Evolutionary conservation across 345 rosid species (phyloP).

Genomic region (Cardiospermum halicacabum): DNA sequence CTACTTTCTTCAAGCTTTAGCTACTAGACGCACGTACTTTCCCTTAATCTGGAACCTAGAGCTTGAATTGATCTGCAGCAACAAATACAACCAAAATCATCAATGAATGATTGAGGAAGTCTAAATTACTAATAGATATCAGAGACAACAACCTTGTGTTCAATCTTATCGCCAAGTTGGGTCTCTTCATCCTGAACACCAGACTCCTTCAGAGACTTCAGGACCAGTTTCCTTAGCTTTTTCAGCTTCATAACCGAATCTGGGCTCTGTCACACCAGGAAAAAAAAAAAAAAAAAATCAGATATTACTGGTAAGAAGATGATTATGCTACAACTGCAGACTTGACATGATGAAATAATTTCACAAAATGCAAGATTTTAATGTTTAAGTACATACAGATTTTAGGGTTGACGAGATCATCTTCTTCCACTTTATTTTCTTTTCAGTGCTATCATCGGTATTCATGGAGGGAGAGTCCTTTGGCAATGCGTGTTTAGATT

Average conservation of each 20-base stretch:
- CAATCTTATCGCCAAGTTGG: conserved; percentile 34
- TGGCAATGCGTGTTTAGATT: conserved; percentile 22
- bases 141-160: conserved; percentile 49
- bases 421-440: conserved; percentile 80
- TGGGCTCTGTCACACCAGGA: conserved; percentile 40
- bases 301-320: not conserved
- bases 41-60: conserved; percentile 51
- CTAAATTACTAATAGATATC: not conserved
- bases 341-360: not conserved
- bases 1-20: conserved; percentile 29
- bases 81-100: not conserved
- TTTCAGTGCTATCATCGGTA: conserved; percentile 28
- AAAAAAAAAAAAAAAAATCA: not conserved
- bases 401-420: conserved; percentile 58
- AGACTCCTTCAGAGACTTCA: conserved; percentile 46
- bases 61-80: conserved; percentile 59
- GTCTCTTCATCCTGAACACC: conserved; percentile 37
- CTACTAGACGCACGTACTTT: conserved; percentile 54
- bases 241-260: conserved; percentile 62
- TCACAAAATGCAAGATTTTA: not conserved
- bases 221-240: conserved; percentile 58
- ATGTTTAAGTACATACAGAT: conserved; percentile 40
- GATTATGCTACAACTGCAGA: not conserved
- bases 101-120: not conserved
- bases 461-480: conserved; percentile 10